A percentile compares a stretch with the other conserved stretches of the same genome.
These are phyloP conservation scores for Botrytis elliptica DNA, from an alignment of 2,329 filamentous ascomycete species.

Conservation along the genomic window DNA sequence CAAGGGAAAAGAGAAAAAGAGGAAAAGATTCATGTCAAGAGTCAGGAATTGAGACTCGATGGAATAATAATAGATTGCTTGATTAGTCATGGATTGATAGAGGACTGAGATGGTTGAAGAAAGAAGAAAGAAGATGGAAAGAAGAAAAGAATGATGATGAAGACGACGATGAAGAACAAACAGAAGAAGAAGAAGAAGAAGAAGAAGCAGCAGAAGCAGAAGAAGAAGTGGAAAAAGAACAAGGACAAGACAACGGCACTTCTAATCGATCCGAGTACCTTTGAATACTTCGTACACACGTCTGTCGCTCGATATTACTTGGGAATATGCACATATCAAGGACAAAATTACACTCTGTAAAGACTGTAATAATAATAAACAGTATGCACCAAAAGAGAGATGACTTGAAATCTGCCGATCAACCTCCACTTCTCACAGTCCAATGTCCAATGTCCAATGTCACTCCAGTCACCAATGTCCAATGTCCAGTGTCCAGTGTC, in stretches of 20 bases:
- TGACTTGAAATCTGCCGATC: slow-evolving; percentile 9
- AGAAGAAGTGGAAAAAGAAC: neutral
- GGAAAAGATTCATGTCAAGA: neutral
- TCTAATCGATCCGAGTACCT: neutral
- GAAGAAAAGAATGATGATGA: neutral
- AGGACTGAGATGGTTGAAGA: neutral
- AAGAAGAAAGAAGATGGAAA: neutral
- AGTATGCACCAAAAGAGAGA: neutral
- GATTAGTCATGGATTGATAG: neutral
- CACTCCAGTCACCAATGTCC: neutral
- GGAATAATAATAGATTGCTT: neutral
- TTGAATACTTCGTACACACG: neutral
- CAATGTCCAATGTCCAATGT: neutral
- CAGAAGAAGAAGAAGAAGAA: no score
- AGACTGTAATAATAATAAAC: neutral
- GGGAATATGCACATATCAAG: neutral
- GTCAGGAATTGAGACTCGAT: neutral
- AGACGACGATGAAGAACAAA: neutral
- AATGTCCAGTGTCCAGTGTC: neutral
- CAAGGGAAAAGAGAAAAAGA: neutral
- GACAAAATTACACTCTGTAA: neutral
- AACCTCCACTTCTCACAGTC: slow-evolving; percentile 9
- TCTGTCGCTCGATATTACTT: neutral
- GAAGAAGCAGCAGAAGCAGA: neutral
- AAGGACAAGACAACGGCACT: neutral